Percentiles rank a stretch among this genome's conserved stretches.
Conservation (phyloP, 139 green algal genomes). For the Tetradesmus lagerheimii region DNA sequence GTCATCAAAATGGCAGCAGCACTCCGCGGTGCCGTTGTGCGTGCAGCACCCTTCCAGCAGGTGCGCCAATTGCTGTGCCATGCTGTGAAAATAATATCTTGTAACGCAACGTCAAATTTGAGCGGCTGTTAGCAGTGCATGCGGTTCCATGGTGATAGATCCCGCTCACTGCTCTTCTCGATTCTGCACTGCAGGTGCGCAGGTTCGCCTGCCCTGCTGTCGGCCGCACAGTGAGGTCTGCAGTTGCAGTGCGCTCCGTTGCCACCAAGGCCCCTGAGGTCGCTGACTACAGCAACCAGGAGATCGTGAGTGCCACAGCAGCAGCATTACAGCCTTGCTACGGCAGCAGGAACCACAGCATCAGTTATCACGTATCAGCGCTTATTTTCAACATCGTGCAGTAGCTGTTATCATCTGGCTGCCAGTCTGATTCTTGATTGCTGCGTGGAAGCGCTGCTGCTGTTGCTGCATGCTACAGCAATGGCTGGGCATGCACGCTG, state of each 20-base stretch:
- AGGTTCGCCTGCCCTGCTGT: neutral
- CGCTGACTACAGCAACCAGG: constrained; percentile 47
- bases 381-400: neutral
- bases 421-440: neutral
- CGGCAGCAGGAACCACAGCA: neutral
- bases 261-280: constrained; percentile 57
- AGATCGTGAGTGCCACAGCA: constrained; percentile 51
- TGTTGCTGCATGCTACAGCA: neutral
- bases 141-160: neutral
- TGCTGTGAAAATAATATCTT: neutral
- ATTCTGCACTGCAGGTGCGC: constrained; percentile 15
- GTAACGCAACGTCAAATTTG: no score
- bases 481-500: neutral
- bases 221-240: neutral
- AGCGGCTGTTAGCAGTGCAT: neutral
- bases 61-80: neutral
- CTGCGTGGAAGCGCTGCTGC: neutral
- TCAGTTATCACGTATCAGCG: neutral
- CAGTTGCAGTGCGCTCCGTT: constrained; percentile 33
- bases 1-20: constrained; percentile 35
- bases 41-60: constrained; percentile 24
- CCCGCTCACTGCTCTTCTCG: neutral
- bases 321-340: neutral
- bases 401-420: neutral
- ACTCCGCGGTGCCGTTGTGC: constrained; percentile 29